Evolutionary conservation across 129 eudicot species (phyloP), one percentile per base, ranked within the genome.

Genomic region (Rutidosis leptorrhynchoides): DNA sequence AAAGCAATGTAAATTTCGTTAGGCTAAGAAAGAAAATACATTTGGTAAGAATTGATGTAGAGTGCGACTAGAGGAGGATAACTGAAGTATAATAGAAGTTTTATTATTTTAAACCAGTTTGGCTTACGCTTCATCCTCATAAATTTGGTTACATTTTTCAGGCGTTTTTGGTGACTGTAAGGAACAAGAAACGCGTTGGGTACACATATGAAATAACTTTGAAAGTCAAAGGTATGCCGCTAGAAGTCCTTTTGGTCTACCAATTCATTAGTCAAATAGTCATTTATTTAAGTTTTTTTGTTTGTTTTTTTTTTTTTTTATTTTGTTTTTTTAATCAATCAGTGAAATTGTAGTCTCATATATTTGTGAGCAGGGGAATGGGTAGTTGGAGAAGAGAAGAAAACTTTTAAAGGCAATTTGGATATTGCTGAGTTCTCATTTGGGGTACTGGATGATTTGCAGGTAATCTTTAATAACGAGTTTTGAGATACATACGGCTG

Each of bases 111-210:
- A 51, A n/a, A 19, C 26, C 49, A 17, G 1, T 25, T 54, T 27
- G 25, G n/a, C 55, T 32, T 73, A 29, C 42, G 9, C 68, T 64
- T 58, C 17, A 10, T 58, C 28, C 11, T 21, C 35, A 8, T 68
- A 5, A 68, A 45, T 67, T 54, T 58, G 33, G 26, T 78, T 11
- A 32, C 26, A 40, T 54, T 70, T 70, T 60, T 55, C 85, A 94
- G 99, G 99, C 99, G 24, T 89, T 86, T 71, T 79, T 89, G 79
- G 88, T 94, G 58, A 94, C 83, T 10, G 99, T 93, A 25, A 79
- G 99, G 32, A 94, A 94, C 80, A 94, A 94, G 79, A 94, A 89
- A 69, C 90, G 97, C 7, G 96, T 94, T 75, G 96, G 99, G 69
- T 93, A 88, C 67, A 88, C 95, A 1, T 93, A 83, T 23, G 99